Evolutionary conservation across 1,284 basidiomycete species (phyloP).

Genomic region (Cryptococcus wingfieldii): DNA sequence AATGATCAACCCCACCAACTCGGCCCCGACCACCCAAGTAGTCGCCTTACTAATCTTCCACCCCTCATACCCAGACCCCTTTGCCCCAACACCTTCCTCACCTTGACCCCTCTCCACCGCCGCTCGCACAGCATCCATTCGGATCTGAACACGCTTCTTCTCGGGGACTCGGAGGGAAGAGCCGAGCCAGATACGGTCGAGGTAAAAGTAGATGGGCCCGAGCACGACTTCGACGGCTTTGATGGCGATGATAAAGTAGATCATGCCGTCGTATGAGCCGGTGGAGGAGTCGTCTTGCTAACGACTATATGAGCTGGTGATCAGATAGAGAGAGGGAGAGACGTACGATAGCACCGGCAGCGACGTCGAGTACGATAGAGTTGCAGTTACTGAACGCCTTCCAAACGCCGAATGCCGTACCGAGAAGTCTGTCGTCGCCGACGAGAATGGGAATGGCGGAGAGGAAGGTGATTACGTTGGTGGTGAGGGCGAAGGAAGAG

Average conservation of each 20-base stretch:
- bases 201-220: constrained; percentile 42
- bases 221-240: constrained; percentile 46
- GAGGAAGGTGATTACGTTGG: constrained; percentile 48
- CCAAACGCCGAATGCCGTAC: constrained; percentile 51
- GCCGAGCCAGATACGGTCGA: constrained; percentile 41
- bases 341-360: constrained; percentile 44
- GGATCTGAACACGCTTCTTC: constrained; percentile 26
- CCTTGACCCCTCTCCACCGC: constrained; percentile 4
- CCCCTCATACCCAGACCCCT: constrained; percentile 18
- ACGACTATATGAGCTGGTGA: not conserved
- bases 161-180: constrained; percentile 43
- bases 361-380: constrained; percentile 46
- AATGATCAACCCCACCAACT: constrained; percentile 22
- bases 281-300: constrained; percentile 45
- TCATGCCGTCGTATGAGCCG: constrained; percentile 45
- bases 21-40: constrained; percentile 12
- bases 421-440: constrained; percentile 44
- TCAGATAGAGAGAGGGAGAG: too few species aligned
- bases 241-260: constrained; percentile 50
- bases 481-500: constrained; percentile 44
- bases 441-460: constrained; percentile 49
- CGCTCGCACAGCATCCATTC: constrained; percentile 17
- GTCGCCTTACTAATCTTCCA: constrained; percentile 19
- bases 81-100: not conserved
- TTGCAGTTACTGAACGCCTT: constrained; percentile 46